Base-by-base conservation (phyloP, 371 early-diverging fungal genomes). In the Dichotomocladium elegans region DNA sequence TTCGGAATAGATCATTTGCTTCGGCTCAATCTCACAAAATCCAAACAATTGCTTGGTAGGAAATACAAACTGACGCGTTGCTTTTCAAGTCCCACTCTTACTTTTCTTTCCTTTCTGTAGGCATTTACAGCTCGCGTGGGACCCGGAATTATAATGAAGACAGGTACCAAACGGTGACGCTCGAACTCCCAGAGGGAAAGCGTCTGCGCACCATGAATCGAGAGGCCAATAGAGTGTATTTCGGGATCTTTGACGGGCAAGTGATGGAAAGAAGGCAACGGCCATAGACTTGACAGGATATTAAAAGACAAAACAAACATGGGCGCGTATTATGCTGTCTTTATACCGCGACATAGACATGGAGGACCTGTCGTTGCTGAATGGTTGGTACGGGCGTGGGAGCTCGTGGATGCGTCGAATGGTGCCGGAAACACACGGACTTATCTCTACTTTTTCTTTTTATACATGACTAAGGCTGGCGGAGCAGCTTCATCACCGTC, bases 221-320 rank as follows among this genome's bases (percentile, higher is more conserved):
- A 26, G 70, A 73, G 19, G 61, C 68, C 0, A 60, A 64, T 41
- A 50, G 70, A 27, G 70, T 65, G 17, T 80, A 80, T 55, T 60
- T 80, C 61, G 81, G 77, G 44, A 55, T 80, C 4, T 80, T 78
- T 60, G 81, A 80, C 46, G 81, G 81, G 81, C 78, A 66, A 55
- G 55, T 22, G 33, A 30, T 22, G 37, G 19, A 34, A 15, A 41
- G 30, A 44, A 24, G 17, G n/a, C 19, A 30, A 24, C 42, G 3
- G 5, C 28, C 37, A 1, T 37, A 2, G 5, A 37, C 37, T 37
- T n/a, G n/a, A n/a, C n/a, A 25, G n/a, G 42, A 17, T 10, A 12
- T 47, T 11, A 22, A 53, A 37, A 22, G 35, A 29, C 28, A 6
- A 9, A 33, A 12, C n/a, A 41, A 42, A 42, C n/a, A n/a, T n/a